Evolutionary conservation across 2,329 filamentous ascomycete genomes (phyloP), one percentile per base, ranked within the genome.

Genomic region (Cadophora sp.): DNA sequence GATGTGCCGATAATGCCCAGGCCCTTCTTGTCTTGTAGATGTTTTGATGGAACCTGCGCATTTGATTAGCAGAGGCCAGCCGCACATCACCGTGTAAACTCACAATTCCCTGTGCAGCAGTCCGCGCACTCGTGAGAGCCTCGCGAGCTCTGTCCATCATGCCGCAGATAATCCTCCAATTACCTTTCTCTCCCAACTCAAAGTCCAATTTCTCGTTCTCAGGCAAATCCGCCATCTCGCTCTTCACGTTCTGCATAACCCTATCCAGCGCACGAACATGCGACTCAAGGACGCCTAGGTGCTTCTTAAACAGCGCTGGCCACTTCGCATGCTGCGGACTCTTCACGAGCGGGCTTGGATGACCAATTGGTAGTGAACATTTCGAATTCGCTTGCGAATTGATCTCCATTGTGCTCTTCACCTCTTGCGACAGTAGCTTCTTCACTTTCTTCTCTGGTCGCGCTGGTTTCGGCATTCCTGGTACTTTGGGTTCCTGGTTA

Each of bases 281-380:
- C n/a, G 67, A 55, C 62, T 77, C 75, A 1, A 76, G 62, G 5
- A 76, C 34, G 3, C 71, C 72, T 34, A 76, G 37, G 60, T 76
- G 73, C 55, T 72, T 74, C 65, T 72, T 73, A 48, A 76, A 75
- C 22, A 77, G 34, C 29, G 69, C 69, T 3, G 72, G 73, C 63
- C 77, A 77, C 37, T 78, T 83, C 26, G 79, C 78, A 72, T 83
- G 83, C 65, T 65, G 56, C 1, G 68, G 67, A 22, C 62, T 65
- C 56, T 75, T 72, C 26, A 63, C 67, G 26, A 74, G 67, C 19
- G 69, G 70, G 5, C 65, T 61, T 9, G 66, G 63, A 22, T 55
- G 65, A 12, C 66, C 67, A 26, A 62, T 74, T 24, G 48, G 65
- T 22, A 56, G 46, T 4, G 37, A 65, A 50, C 34, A 71, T 46